Evolutionary conservation across 768 basidiomycete genomes (phyloP).

Genomic region (Asterophora lycoperdoides): DNA sequence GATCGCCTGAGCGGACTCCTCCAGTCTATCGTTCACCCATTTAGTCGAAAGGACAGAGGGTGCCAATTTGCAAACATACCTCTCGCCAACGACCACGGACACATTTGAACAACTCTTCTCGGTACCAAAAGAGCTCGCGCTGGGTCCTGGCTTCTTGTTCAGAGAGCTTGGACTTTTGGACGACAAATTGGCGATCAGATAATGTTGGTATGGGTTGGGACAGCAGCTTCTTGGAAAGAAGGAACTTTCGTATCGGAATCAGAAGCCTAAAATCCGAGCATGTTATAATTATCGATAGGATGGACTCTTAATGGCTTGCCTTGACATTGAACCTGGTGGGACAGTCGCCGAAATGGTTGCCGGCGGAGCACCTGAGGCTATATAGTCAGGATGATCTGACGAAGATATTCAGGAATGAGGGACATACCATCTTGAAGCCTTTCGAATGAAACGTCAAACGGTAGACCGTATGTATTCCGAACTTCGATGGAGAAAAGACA

Average conservation of each 20-base stretch:
- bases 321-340: conserved; percentile 83
- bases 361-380: conserved; percentile 34
- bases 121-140: conserved; percentile 92
- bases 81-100: conserved; percentile 81
- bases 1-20: conserved; percentile 67
- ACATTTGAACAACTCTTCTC: conserved; percentile 76
- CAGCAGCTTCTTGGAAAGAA: conserved; percentile 53
- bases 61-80: conserved; percentile 40
- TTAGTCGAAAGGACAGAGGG: background rate
- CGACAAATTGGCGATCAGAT: conserved; percentile 87
- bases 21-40: conserved; percentile 52
- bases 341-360: conserved; percentile 54
- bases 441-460: conserved; percentile 84
- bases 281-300: background rate
- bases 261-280: conserved; percentile 43
- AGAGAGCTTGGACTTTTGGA: conserved; percentile 66
- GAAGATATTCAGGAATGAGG: background rate
- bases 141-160: conserved; percentile 56
- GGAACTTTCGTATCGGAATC: conserved; percentile 68
- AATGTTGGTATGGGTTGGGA: conserved; percentile 75
- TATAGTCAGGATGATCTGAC: conserved; percentile 4
- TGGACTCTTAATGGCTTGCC: conserved; percentile 41
- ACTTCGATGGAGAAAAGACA: conserved; percentile 89
- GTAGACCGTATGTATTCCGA: conserved; percentile 85
- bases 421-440: conserved; percentile 57